phyloP scores from a whole-genome alignment of 352 stramenopile species.

The Elongisporangium prolatum region DNA sequence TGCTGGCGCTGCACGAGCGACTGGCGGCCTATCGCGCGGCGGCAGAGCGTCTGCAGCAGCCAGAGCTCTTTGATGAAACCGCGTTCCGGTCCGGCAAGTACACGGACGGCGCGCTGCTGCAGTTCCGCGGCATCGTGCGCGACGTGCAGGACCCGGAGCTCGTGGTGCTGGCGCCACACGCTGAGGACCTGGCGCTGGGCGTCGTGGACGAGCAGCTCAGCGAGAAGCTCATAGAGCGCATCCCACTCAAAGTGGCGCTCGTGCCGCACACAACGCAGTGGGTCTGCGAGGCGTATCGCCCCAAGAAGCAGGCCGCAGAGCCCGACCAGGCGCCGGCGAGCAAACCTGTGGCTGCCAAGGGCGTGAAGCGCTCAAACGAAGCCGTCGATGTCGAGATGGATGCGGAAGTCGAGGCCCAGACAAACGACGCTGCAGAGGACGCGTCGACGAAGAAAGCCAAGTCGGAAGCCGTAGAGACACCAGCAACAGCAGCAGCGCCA shows the following conservation, averaged over 20 bases:
- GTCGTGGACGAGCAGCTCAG: constrained; percentile 8
- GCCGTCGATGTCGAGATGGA: constrained; percentile 8
- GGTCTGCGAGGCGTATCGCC: constrained; percentile 30
- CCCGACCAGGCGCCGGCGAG: constrained; percentile 2
- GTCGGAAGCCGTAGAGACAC: not conserved
- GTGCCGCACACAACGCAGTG: constrained; percentile 58
- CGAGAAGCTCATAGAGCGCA: constrained; percentile 49
- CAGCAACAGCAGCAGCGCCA: not conserved
- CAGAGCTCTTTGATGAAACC: constrained; percentile 39
- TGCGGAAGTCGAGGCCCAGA: not conserved
- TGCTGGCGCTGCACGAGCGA: constrained; percentile 18
- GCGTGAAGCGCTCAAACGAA: constrained; percentile 43
- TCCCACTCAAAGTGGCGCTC: constrained; percentile 56
- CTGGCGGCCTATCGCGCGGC: constrained; percentile 9
- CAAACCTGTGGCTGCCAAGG: constrained; percentile 15
- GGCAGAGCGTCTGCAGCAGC: constrained; percentile 7
- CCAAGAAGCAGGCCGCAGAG: not conserved
- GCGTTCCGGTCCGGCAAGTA: constrained; percentile 44
- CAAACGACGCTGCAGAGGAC: not conserved
- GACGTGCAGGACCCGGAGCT: constrained; percentile 75
- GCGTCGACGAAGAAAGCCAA: constrained; percentile 41
- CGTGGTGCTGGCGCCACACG: constrained; percentile 27
- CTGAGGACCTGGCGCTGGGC: constrained; percentile 2
- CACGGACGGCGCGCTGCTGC: constrained; percentile 44
- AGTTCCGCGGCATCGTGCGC: constrained; percentile 63